phyloP scores from a whole-genome alignment of 495 filamentous ascomycete genomes.

The Podospora conica region DNA sequence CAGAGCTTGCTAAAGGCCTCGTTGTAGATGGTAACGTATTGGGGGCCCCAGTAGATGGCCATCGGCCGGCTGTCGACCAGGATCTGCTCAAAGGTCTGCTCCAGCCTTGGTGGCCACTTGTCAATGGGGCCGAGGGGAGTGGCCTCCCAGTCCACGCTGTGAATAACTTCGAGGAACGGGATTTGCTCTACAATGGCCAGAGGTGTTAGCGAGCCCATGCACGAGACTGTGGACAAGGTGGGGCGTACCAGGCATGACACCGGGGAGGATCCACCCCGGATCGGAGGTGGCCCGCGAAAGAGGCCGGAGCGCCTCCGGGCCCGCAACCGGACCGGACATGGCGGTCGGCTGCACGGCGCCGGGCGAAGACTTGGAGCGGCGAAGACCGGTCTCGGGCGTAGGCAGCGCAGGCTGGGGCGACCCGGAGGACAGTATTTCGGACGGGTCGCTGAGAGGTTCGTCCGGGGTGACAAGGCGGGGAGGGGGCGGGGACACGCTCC shows the following conservation, averaged over 20 bases:
- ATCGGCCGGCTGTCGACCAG: conserved; percentile 61
- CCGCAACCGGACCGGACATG: conserved; percentile 6
- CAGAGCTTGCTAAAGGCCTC: conserved; percentile 39
- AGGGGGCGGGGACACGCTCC: background rate
- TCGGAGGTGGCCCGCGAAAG: conserved; percentile 22
- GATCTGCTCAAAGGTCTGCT: conserved; percentile 54
- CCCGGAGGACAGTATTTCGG: background rate
- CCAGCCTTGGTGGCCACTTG: conserved; percentile 48
- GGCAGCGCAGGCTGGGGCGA: background rate
- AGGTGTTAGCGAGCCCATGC: background rate
- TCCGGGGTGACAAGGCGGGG: conserved; percentile 14
- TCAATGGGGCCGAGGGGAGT: conserved; percentile 58
- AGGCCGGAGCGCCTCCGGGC: conserved; percentile 18
- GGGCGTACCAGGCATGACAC: conserved; percentile 25
- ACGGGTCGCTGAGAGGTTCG: conserved; percentile 1
- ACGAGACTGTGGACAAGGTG: background rate
- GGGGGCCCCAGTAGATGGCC: conserved; percentile 43
- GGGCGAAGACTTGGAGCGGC: conserved; percentile 14
- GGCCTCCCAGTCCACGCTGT: conserved; percentile 47
- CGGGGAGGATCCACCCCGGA: conserved; percentile 28
- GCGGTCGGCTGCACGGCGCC: background rate
- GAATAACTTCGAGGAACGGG: conserved; percentile 29
- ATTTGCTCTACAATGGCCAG: conserved; percentile 20
- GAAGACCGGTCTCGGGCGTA: conserved; percentile 8
- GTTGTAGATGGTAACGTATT: conserved; percentile 42